phyloP scores from a whole-genome alignment of 192 early-diverging fungal species.

The Umbelopsis sp. region DNA sequence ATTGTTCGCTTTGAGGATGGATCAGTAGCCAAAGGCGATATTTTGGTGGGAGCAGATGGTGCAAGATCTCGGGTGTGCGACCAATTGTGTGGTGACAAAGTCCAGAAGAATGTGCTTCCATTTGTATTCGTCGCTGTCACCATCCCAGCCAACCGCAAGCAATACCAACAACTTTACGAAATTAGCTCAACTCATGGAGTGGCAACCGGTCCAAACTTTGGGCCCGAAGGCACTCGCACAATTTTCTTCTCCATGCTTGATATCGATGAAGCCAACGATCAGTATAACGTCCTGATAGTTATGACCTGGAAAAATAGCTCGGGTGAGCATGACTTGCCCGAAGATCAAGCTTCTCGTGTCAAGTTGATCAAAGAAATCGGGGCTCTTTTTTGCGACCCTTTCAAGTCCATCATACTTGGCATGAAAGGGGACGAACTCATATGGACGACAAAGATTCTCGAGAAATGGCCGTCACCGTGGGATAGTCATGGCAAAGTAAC shows the following conservation, averaged over 20 bases:
- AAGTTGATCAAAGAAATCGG: neutral
- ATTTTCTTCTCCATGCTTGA: neutral
- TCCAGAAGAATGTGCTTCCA: conserved; percentile 6
- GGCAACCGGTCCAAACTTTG: conserved; percentile 18
- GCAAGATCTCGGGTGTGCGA: conserved; percentile 28
- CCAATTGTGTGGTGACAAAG: conserved; percentile 1
- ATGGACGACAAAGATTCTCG: neutral
- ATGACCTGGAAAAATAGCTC: neutral
- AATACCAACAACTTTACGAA: neutral
- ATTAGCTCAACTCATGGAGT: neutral
- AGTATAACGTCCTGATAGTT: neutral
- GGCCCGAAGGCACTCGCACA: conserved; percentile 6
- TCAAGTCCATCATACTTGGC: neutral
- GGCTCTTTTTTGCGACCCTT: neutral
- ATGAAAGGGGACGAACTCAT: neutral
- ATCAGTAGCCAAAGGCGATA: conserved; percentile 16
- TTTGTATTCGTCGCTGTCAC: neutral
- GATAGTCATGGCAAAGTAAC: conserved; percentile 8
- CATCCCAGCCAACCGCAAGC: conserved; percentile 12
- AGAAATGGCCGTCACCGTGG: neutral
- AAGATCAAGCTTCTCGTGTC: neutral
- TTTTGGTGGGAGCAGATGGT: conserved; percentile 45
- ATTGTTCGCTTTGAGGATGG: conserved; percentile 25
- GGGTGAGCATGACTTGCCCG: neutral
- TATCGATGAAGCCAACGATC: neutral